Percentiles rank a stretch among this genome's conserved stretches.
Conservation (phyloP, 495 filamentous ascomycete genomes). For the Podospora pseudocomata region DNA sequence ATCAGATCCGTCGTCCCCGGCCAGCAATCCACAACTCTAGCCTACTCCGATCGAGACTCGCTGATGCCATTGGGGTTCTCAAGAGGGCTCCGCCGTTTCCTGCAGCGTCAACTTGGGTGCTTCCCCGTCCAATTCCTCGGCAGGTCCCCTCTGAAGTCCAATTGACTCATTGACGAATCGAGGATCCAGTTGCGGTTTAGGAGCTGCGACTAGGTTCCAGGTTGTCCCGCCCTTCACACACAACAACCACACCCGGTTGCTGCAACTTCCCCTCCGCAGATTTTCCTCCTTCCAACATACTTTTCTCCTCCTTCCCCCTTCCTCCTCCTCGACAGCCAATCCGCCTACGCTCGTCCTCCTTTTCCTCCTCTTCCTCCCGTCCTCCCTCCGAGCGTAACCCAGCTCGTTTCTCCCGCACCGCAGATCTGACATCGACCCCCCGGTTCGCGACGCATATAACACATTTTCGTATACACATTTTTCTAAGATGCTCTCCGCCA, state of each 20-base stretch:
- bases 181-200: constrained; percentile 13
- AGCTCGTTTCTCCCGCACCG: background rate
- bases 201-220: constrained; percentile 3
- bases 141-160: constrained; percentile 15
- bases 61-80: constrained; percentile 23
- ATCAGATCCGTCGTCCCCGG: constrained; percentile 16
- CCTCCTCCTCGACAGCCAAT: background rate
- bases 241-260: background rate
- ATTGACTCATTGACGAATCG: constrained; percentile 23
- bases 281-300: constrained; percentile 5
- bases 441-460: background rate
- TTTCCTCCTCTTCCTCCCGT: background rate
- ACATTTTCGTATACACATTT: background rate
- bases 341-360: background rate
- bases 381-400: constrained; percentile 7
- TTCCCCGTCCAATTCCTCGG: constrained; percentile 27
- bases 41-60: constrained; percentile 15
- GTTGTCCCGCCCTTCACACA: background rate
- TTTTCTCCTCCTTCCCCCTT: background rate
- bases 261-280: background rate
- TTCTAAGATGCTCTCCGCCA: constrained; percentile 35
- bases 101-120: constrained; percentile 13
- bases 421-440: background rate
- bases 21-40: constrained; percentile 21
- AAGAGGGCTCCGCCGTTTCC: constrained; percentile 23